Evolutionary conservation across 73 alveolate species (phyloP).

Genomic region (Uronychia setigera): DNA sequence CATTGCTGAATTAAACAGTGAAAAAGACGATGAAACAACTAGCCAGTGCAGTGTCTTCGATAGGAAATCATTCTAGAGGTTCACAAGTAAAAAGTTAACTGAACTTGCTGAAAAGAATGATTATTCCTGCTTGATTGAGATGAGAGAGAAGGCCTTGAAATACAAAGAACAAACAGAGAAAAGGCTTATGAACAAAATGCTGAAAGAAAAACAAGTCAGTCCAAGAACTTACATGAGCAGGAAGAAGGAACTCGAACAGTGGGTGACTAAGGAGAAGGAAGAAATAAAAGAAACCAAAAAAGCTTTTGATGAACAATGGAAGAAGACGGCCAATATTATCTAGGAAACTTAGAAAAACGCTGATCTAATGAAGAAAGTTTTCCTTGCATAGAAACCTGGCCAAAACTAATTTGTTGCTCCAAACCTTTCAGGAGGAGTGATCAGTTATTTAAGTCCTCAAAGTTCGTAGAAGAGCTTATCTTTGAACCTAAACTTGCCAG

Average conservation of each 20-base stretch:
- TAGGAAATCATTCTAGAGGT: conserved; percentile 60
- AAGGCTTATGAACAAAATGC: conserved; percentile 61
- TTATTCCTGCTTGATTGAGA: conserved; percentile 48
- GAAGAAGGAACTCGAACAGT: conserved; percentile 58
- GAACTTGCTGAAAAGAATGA: conserved; percentile 62
- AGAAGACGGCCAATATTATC: conserved; percentile 66
- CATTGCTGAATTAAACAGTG: not conserved
- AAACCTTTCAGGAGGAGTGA: not conserved
- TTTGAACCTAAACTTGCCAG: no score
- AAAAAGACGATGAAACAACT: not conserved
- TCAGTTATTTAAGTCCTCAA: not conserved
- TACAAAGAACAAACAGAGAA: conserved; percentile 57
- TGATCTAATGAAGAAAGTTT: conserved; percentile 22
- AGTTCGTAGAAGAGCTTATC: not conserved
- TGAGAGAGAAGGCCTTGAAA: conserved; percentile 73
- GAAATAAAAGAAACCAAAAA: conserved; percentile 60
- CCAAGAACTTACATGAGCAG: conserved; percentile 58
- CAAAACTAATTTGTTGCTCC: not conserved
- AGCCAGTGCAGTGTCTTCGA: not conserved
- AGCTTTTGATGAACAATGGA: conserved; percentile 54
- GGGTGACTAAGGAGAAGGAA: conserved; percentile 67
- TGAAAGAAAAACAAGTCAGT: conserved; percentile 43
- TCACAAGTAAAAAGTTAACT: conserved; percentile 47
- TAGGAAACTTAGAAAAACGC: conserved; percentile 67
- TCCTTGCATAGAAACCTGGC: not conserved